Evolutionary conservation across 2,329 filamentous ascomycete species (phyloP).

Genomic region (Ophiocordyceps robertsii): DNA sequence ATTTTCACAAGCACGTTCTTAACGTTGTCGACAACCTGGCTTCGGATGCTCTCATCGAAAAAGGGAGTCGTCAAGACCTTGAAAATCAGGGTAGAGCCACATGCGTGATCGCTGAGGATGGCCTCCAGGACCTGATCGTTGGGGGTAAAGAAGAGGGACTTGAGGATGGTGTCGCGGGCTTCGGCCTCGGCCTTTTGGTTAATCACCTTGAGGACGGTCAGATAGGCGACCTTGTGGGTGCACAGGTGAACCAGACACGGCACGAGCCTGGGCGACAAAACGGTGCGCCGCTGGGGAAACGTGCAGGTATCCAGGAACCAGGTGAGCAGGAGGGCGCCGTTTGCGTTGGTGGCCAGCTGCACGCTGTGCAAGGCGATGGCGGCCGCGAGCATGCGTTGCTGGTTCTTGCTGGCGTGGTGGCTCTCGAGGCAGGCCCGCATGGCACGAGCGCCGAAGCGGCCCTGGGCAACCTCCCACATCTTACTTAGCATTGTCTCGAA

Average conservation of each 20-base stretch:
- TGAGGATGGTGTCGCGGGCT: conserved; percentile 77
- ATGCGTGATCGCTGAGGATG: conserved; percentile 82
- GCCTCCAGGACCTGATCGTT: conserved; percentile 80
- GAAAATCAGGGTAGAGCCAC: conserved; percentile 92
- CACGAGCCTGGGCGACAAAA: conserved; percentile 81
- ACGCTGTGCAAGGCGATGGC: conserved; percentile 95
- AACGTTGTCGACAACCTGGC: conserved; percentile 82
- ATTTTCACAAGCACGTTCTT: conserved; percentile 78
- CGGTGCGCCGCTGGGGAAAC: conserved; percentile 80
- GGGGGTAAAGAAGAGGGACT: conserved; percentile 82
- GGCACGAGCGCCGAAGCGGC: conserved; percentile 84
- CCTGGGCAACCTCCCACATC: conserved; percentile 89
- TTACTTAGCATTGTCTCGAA: conserved; percentile 93
- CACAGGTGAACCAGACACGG: conserved; percentile 90
- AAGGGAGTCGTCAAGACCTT: conserved; percentile 97
- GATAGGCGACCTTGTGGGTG: conserved; percentile 95
- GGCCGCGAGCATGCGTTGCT: conserved; percentile 88
- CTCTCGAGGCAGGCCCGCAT: conserved; percentile 96
- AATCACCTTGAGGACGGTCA: conserved; percentile 95
- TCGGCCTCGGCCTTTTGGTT: conserved; percentile 94
- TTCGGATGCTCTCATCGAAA: conserved; percentile 82
- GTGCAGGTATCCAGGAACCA: conserved; percentile 99
- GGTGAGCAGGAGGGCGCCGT: conserved; percentile 83
- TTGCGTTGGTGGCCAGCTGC: conserved; percentile 89
- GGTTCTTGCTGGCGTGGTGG: conserved; percentile 86